Conservation (phyloP, 805 yeast species). For the Brettanomyces anomalus region DNA sequence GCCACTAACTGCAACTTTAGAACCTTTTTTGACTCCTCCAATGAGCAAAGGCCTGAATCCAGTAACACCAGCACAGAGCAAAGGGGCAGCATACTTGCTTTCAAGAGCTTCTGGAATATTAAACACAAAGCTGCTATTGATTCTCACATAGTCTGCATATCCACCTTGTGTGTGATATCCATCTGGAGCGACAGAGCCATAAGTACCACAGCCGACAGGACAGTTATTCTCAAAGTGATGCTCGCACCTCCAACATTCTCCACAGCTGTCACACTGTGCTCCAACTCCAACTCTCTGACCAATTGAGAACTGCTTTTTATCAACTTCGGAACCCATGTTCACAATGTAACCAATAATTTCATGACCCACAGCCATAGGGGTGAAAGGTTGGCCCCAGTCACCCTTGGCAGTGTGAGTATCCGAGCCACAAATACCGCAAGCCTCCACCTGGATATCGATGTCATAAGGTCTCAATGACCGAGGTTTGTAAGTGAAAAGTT, state of each 20-base stretch:
- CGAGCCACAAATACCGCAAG: slow-evolving; percentile 43
- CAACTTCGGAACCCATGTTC: slow-evolving; percentile 30
- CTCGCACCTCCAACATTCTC: slow-evolving; percentile 31
- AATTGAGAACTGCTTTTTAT: slow-evolving; percentile 23
- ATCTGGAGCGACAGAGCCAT: slow-evolving; percentile 34
- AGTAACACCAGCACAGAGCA: slow-evolving; percentile 50
- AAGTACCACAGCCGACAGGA: slow-evolving; percentile 38
- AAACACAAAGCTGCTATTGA: slow-evolving; percentile 35
- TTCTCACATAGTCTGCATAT: slow-evolving; percentile 39
- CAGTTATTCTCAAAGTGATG: slow-evolving; percentile 40
- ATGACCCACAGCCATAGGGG: slow-evolving; percentile 31
- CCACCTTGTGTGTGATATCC: slow-evolving; percentile 42
- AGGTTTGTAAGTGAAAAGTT: slow-evolving; percentile 11
- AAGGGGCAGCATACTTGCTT: slow-evolving; percentile 38
- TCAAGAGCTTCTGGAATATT: slow-evolving; percentile 38
- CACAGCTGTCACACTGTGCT: slow-evolving; percentile 33
- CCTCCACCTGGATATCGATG: slow-evolving; percentile 35
- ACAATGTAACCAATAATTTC: slow-evolving; percentile 38
- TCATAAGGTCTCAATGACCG: slow-evolving; percentile 14
- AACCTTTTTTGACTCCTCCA: slow-evolving; percentile 37
- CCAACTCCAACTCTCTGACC: slow-evolving; percentile 48
- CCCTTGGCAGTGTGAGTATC: slow-evolving; percentile 38
- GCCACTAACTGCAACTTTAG: slow-evolving; percentile 40
- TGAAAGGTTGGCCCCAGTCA: slow-evolving; percentile 10
- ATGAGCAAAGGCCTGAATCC: slow-evolving; percentile 40